Evolutionary conservation across 2,329 filamentous ascomycete genomes (phyloP).

Genomic region (Didymella sp.): DNA sequence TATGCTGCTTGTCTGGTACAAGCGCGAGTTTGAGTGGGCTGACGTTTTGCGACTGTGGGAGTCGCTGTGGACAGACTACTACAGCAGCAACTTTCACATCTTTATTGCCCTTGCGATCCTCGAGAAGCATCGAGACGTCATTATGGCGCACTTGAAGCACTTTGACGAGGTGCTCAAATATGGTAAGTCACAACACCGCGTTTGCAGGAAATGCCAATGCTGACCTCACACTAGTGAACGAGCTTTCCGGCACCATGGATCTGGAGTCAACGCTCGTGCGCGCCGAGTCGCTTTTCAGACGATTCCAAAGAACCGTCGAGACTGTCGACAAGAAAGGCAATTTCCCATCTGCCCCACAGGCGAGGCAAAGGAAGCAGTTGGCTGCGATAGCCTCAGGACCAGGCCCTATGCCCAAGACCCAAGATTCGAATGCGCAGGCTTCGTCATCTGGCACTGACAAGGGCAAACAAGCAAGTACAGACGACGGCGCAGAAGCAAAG

Average conservation of each 20-base stretch:
- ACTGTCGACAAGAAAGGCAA: conserved; percentile 90
- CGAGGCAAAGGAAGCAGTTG: conserved; percentile 57
- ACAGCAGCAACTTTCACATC: conserved; percentile 88
- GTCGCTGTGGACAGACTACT: conserved; percentile 88
- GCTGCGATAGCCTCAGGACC: conserved; percentile 43
- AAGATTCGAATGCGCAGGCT: conserved; percentile 29
- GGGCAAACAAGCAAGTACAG: conserved; percentile 44
- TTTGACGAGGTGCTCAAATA: conserved; percentile 99
- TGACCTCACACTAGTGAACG: conserved; percentile 72
- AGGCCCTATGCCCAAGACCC: conserved; percentile 28
- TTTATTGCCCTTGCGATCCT: conserved; percentile 93
- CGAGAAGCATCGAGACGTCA: conserved; percentile 94
- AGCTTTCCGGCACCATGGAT: conserved; percentile 92
- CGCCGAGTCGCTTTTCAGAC: conserved; percentile 85
- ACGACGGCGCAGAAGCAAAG: conserved; percentile 50
- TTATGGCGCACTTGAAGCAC: conserved; percentile 90
- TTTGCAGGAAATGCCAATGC: background rate
- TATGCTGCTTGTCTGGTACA: conserved; percentile 98
- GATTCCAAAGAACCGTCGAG: conserved; percentile 87
- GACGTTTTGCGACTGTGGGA: conserved; percentile 93
- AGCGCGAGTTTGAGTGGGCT: conserved; percentile 91
- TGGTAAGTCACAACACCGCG: conserved; percentile 59
- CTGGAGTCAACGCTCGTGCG: conserved; percentile 83
- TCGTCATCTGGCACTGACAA: conserved; percentile 41
- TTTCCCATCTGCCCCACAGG: conserved; percentile 67